phyloP scores from a whole-genome alignment of 2,329 filamentous ascomycete genomes.

The Neurospora sp. region DNA sequence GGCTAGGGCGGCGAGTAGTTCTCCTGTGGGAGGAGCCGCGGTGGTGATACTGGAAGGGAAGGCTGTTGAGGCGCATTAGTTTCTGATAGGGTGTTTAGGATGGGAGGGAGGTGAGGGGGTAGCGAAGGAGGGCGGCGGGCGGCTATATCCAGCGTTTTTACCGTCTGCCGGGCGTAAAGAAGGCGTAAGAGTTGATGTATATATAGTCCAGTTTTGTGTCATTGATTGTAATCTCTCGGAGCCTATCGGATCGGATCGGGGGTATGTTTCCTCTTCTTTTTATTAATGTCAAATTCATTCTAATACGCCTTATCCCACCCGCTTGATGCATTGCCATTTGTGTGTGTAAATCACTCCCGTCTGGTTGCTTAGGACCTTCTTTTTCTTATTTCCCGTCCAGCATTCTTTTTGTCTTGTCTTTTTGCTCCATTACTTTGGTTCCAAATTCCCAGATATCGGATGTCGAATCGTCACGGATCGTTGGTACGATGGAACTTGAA shows the following conservation, averaged over 20 bases:
- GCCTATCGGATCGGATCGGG: not conserved
- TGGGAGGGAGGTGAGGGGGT: not conserved
- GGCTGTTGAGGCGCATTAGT: slow-evolving; percentile 30
- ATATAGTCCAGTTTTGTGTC: not conserved
- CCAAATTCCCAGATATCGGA: not conserved
- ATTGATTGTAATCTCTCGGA: not conserved
- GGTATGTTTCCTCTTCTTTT: not conserved
- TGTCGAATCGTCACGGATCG: not conserved
- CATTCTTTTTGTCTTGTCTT: not conserved
- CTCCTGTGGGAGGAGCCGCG: not conserved
- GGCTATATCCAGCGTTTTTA: not conserved
- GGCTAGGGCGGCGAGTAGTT: slow-evolving; percentile 26
- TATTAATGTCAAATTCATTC: not conserved
- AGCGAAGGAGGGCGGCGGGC: not conserved
- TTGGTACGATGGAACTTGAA: not conserved
- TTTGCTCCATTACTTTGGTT: not conserved
- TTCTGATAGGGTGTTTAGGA: not conserved
- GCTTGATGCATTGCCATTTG: not conserved
- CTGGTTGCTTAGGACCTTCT: not conserved
- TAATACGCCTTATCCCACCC: not conserved
- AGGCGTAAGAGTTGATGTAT: not conserved
- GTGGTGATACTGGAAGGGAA: slow-evolving; percentile 14
- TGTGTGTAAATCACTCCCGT: not conserved
- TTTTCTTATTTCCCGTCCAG: not conserved
- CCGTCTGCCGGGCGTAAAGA: not conserved